Base-by-base conservation (phyloP, 169 alveolate genomes). In the Toxoplasma gondii region DNA sequence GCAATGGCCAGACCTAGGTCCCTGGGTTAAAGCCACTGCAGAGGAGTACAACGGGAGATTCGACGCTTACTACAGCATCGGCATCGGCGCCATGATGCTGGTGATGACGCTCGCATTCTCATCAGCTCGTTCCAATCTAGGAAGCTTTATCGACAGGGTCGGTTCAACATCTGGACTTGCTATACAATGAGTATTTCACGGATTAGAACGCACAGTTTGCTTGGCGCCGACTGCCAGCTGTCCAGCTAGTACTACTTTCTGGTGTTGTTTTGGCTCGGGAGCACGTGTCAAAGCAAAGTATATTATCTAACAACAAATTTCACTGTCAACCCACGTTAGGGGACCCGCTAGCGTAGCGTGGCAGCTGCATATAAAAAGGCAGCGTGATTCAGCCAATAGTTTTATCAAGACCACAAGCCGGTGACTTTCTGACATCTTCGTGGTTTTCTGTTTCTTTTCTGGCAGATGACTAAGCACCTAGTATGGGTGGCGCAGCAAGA, bases 401-500 rank as follows among this genome's bases (percentile, higher is more conserved):
- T 9, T 49, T 9, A 1, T 49, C 58, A 17, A 49, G 27, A 49
- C 27, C 58, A 17, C 16, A 49, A 49, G 58, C 58, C 58, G 58
- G 22, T 49, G 58, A 49, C 27, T 49, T 49, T 49, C 1, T 12
- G 27, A 5, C 12, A 49, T 17, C 27, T 49, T 49, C 22, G 27
- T 49, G 58, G 58, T 49, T 17, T 49, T 17, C 58, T 49, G 58
- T 49, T 49, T 49, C 78, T 10, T 19, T 64, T 19, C 34, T 64
- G 12, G 78, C 93, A 88, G 93, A 38, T 88, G 86, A 64, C 86
- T 5, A 38, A 36, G 0, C 78, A 54, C 16, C 36, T 88, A 83
- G 86, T 88, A 0, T 27, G 39, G 10, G 86, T 64, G 34, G 93
- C 93, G 29, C 87, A 69, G 64, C 87, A 64, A 31, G 93, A 88